phyloP scores from a whole-genome alignment of 164 flowering plant species.

The Buxus sempervirens region DNA sequence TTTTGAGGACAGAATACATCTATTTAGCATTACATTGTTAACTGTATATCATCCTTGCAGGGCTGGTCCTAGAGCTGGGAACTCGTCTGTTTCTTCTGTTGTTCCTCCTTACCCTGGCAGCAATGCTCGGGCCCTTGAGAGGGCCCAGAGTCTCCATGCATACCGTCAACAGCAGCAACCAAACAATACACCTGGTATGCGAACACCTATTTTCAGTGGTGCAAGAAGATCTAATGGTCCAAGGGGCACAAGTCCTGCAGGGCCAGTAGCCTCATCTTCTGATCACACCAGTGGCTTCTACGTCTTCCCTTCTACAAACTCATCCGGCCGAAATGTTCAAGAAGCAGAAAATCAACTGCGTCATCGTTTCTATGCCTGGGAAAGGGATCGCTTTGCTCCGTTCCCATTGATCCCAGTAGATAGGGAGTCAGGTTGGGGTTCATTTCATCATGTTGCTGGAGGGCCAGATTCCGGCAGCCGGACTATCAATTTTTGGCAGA shows the following conservation, averaged over 20 bases:
- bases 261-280: slow-evolving; percentile 38
- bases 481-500: slow-evolving; percentile 51
- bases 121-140: slow-evolving; percentile 18
- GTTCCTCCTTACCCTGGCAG: slow-evolving; percentile 21
- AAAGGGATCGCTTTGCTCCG: slow-evolving; percentile 63
- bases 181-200: slow-evolving; percentile 6
- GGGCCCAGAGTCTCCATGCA: slow-evolving; percentile 18
- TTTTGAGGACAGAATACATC: too few relatives aligned
- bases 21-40: neutral
- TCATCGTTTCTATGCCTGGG: slow-evolving; percentile 63
- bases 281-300: slow-evolving; percentile 57
- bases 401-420: slow-evolving; percentile 53
- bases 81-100: slow-evolving; percentile 13
- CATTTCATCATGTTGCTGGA: slow-evolving; percentile 47
- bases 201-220: slow-evolving; percentile 5
- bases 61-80: slow-evolving; percentile 23
- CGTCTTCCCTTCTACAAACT: slow-evolving; percentile 43
- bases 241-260: slow-evolving; percentile 18
- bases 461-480: slow-evolving; percentile 49
- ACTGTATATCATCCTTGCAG: slow-evolving; percentile 5
- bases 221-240: slow-evolving; percentile 19
- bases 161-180: slow-evolving; percentile 20
- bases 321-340: slow-evolving; percentile 55
- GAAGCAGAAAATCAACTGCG: slow-evolving; percentile 53
- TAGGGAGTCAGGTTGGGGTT: slow-evolving; percentile 59